Evolutionary conservation across 1,284 basidiomycete species (phyloP), one percentile per base, ranked within the genome.

Genomic region (Cryptococcus floricola): DNA sequence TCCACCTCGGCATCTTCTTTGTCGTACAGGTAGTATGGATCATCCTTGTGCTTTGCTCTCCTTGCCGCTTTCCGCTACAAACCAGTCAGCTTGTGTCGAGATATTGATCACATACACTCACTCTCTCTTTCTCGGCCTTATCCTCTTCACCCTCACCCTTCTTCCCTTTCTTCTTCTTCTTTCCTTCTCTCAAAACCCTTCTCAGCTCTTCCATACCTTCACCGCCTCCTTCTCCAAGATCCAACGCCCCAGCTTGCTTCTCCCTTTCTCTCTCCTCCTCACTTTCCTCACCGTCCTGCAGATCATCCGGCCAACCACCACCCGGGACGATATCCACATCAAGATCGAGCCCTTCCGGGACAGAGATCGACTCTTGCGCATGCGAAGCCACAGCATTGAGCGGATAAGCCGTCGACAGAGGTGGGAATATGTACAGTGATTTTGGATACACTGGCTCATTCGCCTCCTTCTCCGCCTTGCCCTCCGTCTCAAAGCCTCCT

Each of bases 331-430:
- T 87, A 83, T 89, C 92, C 0, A 79, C 76, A 60, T 95, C 88
- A 4, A 98, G 81, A 72, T 98, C 85, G 19, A 98, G 77, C 1
- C 87, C 90, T 2, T 89, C 85, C 0, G 95, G 96, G 3, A 90
- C 64, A 1, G 84, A 82, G 0, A 98, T 87, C 54, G 85, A 86
- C 6, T 80, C 82, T 75, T 97, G 94, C 4, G 93, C 94, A 52
- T 81, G 80, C 5, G 80, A 71, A 1, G 88, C 92, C 16, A 97
- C 87, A 0, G 91, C 87, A 60, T 91, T 92, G 28, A 98, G 84
- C 58, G 92, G 87, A 69, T 95, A 87, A 5, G 83, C 73, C 25
- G 83, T 82, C 68, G 90, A 91, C 4, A 98, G 79, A 0, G 92
- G 91, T 45, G 84, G 81, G 49, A 98, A 86, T 52, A 98, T 84